These are phyloP conservation scores for Margaritispora aquatica DNA, from an alignment of 495 filamentous ascomycete genomes.

Conservation along the genomic window DNA sequence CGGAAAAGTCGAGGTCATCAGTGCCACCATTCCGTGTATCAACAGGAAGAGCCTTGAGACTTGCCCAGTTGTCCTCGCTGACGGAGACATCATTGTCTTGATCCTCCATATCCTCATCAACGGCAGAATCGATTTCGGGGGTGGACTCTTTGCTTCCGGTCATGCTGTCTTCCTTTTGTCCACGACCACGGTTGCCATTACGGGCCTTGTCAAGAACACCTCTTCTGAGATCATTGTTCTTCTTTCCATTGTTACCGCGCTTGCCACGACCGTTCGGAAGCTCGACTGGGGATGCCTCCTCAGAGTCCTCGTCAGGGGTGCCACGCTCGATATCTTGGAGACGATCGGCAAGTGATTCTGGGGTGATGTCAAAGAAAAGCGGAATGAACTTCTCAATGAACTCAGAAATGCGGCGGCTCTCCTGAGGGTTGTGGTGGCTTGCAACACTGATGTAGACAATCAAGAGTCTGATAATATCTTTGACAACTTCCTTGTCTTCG, in stretches of 20 bases:
- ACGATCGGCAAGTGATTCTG: constrained; percentile 66
- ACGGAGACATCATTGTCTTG: constrained; percentile 42
- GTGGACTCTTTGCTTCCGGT: constrained; percentile 78
- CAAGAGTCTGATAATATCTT: constrained; percentile 76
- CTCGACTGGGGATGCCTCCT: constrained; percentile 50
- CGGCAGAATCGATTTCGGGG: constrained; percentile 68
- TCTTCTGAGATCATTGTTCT: constrained; percentile 66
- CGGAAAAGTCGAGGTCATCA: constrained; percentile 58
- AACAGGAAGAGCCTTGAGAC: constrained; percentile 39
- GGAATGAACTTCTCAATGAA: constrained; percentile 89
- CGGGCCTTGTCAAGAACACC: constrained; percentile 76
- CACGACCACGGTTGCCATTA: constrained; percentile 51
- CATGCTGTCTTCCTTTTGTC: constrained; percentile 67
- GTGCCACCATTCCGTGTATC: constrained; percentile 19
- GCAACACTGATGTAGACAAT: constrained; percentile 67
- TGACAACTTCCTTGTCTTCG: constrained; percentile 68
- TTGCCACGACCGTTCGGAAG: constrained; percentile 55
- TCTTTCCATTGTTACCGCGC: constrained; percentile 56
- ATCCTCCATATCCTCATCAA: constrained; percentile 54
- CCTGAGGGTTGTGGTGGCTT: constrained; percentile 57
- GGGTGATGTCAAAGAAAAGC: constrained; percentile 79
- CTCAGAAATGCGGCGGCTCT: constrained; percentile 67
- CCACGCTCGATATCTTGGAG: constrained; percentile 63
- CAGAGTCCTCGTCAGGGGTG: constrained; percentile 61
- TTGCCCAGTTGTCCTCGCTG: constrained; percentile 49